These are phyloP conservation scores for Nepenthes mirabilis DNA, from an alignment of 148 eudicot species.

Conservation along the genomic window DNA sequence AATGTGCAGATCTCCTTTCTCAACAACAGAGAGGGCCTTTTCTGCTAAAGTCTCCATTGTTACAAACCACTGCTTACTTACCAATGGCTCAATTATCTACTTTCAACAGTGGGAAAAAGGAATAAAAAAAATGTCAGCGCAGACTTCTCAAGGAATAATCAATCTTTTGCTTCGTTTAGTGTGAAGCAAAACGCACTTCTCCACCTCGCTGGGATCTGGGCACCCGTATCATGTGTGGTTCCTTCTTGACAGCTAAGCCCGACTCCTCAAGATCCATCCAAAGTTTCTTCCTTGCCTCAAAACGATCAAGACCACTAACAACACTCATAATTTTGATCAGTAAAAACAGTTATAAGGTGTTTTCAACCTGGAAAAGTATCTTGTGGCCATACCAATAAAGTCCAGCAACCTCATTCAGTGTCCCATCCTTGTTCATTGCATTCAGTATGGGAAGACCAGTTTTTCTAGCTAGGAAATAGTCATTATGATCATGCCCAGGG, in stretches of 20 bases:
- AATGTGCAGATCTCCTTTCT: slow-evolving; percentile 69
- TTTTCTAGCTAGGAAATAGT: slow-evolving; percentile 90
- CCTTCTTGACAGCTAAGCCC: slow-evolving; percentile 80
- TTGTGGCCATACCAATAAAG: slow-evolving; percentile 44
- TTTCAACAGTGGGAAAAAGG: slow-evolving; percentile 4
- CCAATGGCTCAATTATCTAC: slow-evolving; percentile 90
- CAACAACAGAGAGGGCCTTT: slow-evolving; percentile 79
- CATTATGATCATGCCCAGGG: slow-evolving; percentile 99
- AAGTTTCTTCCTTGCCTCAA: slow-evolving; percentile 81
- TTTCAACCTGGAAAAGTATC: background rate
- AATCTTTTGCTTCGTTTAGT: slow-evolving; percentile 2
- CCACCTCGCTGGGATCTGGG: slow-evolving; percentile 98
- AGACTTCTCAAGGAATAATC: background rate
- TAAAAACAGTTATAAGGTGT: background rate
- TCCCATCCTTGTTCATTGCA: slow-evolving; percentile 95
- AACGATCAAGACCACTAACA: slow-evolving; percentile 88
- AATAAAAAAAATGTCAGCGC: slow-evolving; percentile 5
- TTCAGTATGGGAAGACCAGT: slow-evolving; percentile 91
- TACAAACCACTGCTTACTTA: slow-evolving; percentile 98
- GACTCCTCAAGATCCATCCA: slow-evolving; percentile 87
- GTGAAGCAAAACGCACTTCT: slow-evolving; percentile 46
- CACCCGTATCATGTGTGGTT: slow-evolving; percentile 70
- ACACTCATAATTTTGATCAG: background rate
- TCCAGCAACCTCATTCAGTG: slow-evolving; percentile 89
- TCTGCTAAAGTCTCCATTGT: slow-evolving; percentile 92